Percentiles rank a stretch among this genome's conserved stretches.
Conservation (phyloP, 768 basidiomycete species). For the Tricholomella constricta region DNA sequence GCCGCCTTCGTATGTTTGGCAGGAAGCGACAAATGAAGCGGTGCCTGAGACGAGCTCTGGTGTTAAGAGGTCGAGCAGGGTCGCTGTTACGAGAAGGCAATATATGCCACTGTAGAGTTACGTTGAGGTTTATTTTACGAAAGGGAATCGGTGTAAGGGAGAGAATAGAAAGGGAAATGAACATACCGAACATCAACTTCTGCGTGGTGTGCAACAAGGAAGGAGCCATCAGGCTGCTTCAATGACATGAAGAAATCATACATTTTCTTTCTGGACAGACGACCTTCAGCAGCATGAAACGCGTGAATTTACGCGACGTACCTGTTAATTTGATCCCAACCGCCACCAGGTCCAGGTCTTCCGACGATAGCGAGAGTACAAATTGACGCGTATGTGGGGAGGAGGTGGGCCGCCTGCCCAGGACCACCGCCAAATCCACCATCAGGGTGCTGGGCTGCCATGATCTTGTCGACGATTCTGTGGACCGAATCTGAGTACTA, state of each 20-base stretch:
- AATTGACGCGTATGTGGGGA: conserved; percentile 89
- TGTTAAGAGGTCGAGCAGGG: conserved; percentile 83
- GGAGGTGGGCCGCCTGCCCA: conserved; percentile 82
- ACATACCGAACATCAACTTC: conserved; percentile 93
- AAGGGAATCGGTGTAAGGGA: background rate
- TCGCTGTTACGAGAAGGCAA: conserved; percentile 83
- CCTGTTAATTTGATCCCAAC: conserved; percentile 90
- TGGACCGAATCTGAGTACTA: background rate
- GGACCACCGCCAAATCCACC: conserved; percentile 95
- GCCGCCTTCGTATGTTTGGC: conserved; percentile 98
- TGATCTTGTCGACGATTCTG: conserved; percentile 79
- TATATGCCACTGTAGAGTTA: conserved; percentile 75
- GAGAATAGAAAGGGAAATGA: background rate
- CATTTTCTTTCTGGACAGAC: conserved; percentile 58
- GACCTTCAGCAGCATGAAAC: background rate
- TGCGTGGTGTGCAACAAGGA: conserved; percentile 81
- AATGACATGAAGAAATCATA: conserved; percentile 90
- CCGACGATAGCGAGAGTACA: conserved; percentile 85
- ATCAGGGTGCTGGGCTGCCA: conserved; percentile 79
- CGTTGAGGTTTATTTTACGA: background rate
- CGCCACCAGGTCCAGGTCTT: conserved; percentile 66
- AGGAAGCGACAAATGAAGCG: conserved; percentile 79
- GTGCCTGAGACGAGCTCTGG: conserved; percentile 82
- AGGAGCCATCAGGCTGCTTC: conserved; percentile 93
- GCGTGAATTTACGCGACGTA: conserved; percentile 28